phyloP scores from a whole-genome alignment of 2,329 filamentous ascomycete genomes.

The Microdochium nivale region DNA sequence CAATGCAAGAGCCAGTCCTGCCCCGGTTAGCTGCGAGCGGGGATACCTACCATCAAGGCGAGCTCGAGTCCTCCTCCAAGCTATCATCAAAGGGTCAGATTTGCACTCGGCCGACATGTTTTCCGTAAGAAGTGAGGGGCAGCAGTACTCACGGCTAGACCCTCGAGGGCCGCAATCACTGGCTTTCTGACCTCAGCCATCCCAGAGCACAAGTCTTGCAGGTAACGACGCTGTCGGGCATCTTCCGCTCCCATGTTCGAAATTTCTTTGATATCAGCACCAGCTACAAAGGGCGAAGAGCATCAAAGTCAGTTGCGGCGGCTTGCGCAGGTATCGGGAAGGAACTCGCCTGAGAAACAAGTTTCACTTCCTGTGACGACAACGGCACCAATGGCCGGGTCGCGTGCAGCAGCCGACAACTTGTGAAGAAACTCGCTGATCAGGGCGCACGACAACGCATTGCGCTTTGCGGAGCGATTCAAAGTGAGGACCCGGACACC shows the following conservation, averaged over 20 bases:
- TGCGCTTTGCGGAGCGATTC: constrained; percentile 47
- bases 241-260: constrained; percentile 15
- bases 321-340: constrained; percentile 1
- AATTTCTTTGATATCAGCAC: constrained; percentile 27
- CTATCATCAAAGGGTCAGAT: constrained; percentile 13
- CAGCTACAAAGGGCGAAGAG: constrained; percentile 12
- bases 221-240: constrained; percentile 18
- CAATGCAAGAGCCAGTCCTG: background rate
- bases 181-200: constrained; percentile 33
- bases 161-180: constrained; percentile 38
- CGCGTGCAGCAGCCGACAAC: constrained; percentile 14
- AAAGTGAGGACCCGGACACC: constrained; percentile 39
- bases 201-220: constrained; percentile 30
- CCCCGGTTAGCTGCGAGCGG: background rate
- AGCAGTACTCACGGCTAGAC: constrained; percentile 33
- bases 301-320: constrained; percentile 2
- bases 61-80: constrained; percentile 43
- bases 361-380: constrained; percentile 27
- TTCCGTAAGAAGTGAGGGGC: background rate
- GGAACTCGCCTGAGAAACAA: constrained; percentile 25
- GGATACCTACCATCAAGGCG: constrained; percentile 29
- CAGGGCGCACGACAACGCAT: constrained; percentile 46
- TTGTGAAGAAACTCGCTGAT: constrained; percentile 31
- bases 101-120: constrained; percentile 2
- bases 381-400: constrained; percentile 22